Evolutionary conservation across 164 flowering plant genomes (phyloP), one percentile per base, ranked within the genome.

Genomic region (Litsea cubeba): DNA sequence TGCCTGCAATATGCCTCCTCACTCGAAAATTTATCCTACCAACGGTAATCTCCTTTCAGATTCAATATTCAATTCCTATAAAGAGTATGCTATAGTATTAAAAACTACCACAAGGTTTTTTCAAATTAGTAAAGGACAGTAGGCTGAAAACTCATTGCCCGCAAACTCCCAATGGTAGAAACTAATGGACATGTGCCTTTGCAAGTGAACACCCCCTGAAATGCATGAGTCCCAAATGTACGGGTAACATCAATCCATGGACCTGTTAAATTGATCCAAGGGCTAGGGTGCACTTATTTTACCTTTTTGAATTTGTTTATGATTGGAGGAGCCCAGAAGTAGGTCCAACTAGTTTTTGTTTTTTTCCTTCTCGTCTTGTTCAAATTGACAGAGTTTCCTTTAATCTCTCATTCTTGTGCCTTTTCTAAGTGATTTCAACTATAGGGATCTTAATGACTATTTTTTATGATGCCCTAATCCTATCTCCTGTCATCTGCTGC

Each of bases 1-100:
- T 95, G 32, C 99, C 99, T 25, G 97, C 99, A 12, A 88, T 95
- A 6, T 95, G 99, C 86, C 97, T 95, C 66, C 91, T 95, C 62
- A 93, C 99, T 0, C 98, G 99, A 66, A 93, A 95, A 81, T 95
- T 95, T 80, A 93, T 95, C 79, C 91, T 95, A 24, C 99, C 99
- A 67, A 90, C 97, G 82, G 99, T 95, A 95, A 86, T 68, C 79
- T 68, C 73, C 74, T 50, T 28, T 68, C 63, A 54, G 24, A 8
- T 40, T 40, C 46, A 40, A 40, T 40, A 23, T 46, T 30, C 69
- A 17, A 66, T 30, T 30, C 15, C 69, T 25, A 28, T 15, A 17
- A 17, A 30, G 18, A 6, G 49, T 28, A 12, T 54, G n/a, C n/a
- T 54, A 20, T 15, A 17, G n/a, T 20, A 15, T 54, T 20, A 66